These are phyloP conservation scores for Peniophora sp. DNA, from an alignment of 1,284 basidiomycete species.

Conservation along the genomic window DNA sequence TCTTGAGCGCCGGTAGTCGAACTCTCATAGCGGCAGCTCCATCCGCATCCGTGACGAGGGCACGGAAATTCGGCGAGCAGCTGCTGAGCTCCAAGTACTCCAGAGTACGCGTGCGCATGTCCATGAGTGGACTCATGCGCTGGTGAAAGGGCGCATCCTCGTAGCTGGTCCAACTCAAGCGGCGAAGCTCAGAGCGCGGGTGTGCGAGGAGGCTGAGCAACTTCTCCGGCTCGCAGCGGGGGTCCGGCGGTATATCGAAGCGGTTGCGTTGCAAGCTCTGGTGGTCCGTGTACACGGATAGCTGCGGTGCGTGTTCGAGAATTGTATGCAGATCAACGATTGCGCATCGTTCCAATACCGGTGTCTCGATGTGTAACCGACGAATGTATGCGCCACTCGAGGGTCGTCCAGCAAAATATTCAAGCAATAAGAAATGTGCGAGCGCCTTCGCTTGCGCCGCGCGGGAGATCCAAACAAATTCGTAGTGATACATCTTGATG, in stretches of 20 bases:
- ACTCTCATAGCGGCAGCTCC: slow-evolving; percentile 19
- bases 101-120: slow-evolving; percentile 36
- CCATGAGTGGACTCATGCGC: slow-evolving; percentile 45
- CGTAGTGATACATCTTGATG: slow-evolving; percentile 48
- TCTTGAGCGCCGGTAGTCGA: slow-evolving; percentile 46
- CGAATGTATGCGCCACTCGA: slow-evolving; percentile 51
- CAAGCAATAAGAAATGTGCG: slow-evolving; percentile 44
- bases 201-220: slow-evolving; percentile 51
- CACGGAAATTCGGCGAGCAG: slow-evolving; percentile 20
- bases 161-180: slow-evolving; percentile 64
- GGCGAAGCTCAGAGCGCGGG: slow-evolving; percentile 40
- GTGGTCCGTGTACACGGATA: slow-evolving; percentile 56
- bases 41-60: slow-evolving; percentile 19
- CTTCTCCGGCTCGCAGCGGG: slow-evolving; percentile 39
- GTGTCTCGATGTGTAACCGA: slow-evolving; percentile 61
- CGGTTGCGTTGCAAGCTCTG: slow-evolving; percentile 50
- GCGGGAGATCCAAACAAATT: slow-evolving; percentile 60
- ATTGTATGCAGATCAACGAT: slow-evolving; percentile 59
- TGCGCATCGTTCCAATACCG: slow-evolving; percentile 55
- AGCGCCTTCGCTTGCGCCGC: slow-evolving; percentile 50
- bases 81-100: slow-evolving; percentile 54
- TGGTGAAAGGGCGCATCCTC: slow-evolving; percentile 54
- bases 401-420: slow-evolving; percentile 27
- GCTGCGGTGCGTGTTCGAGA: slow-evolving; percentile 49
- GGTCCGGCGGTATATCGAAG: slow-evolving; percentile 34